Conservation (phyloP, 139 green algal genomes). For the Nannochloris sp. region DNA sequence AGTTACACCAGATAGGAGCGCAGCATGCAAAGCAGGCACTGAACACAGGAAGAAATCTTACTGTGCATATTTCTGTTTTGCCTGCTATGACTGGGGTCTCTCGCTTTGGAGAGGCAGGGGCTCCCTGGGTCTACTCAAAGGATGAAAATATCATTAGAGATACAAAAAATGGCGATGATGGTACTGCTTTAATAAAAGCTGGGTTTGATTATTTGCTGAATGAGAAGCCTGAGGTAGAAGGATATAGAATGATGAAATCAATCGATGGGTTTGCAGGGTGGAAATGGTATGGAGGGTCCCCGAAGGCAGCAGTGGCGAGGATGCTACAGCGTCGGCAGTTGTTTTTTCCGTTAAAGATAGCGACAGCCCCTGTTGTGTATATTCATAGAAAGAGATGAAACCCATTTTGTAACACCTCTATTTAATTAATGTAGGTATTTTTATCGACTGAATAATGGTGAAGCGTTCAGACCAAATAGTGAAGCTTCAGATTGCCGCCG, state of each 20-base stretch:
- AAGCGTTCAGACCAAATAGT: too few relatives aligned
- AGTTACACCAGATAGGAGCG: conserved; percentile 31
- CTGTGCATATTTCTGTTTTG: conserved; percentile 58
- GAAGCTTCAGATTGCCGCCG: too few relatives aligned
- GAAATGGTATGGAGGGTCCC: neutral
- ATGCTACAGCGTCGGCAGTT: conserved; percentile 1
- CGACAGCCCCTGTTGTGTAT: conserved; percentile 17
- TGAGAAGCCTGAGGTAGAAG: conserved; percentile 9
- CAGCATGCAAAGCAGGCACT: neutral
- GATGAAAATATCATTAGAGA: too few relatives aligned
- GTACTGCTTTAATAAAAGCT: neutral
- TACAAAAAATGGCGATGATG: neutral
- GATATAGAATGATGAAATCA: conserved; percentile 19
- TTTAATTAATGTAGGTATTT: too few relatives aligned
- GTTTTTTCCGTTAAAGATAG: conserved; percentile 11
- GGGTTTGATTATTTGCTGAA: conserved; percentile 41
- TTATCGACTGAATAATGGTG: too few relatives aligned
- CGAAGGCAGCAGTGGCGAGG: neutral
- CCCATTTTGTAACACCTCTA: too few relatives aligned
- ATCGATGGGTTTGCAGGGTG: conserved; percentile 17
- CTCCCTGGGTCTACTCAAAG: conserved; percentile 53
- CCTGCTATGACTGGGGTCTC: conserved; percentile 70
- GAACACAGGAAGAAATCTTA: neutral
- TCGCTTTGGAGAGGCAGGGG: conserved; percentile 43
- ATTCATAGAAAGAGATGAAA: too few relatives aligned